phyloP scores from a whole-genome alignment of 139 green algal species.

The Chlorella sp. region DNA sequence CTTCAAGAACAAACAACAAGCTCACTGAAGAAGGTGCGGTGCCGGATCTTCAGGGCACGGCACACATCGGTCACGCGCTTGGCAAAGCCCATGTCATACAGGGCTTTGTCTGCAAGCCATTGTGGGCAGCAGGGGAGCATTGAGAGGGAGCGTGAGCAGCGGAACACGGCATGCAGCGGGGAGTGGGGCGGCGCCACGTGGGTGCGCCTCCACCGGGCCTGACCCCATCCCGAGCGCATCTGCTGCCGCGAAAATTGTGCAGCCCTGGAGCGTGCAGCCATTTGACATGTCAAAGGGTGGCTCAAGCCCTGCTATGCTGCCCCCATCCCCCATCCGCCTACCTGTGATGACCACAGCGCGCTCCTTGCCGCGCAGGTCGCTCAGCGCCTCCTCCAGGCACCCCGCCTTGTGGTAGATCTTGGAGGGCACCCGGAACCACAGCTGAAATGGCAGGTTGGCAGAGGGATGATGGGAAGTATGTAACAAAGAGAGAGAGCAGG shows the following conservation, averaged over 20 bases:
- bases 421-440: slow-evolving; percentile 75
- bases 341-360: slow-evolving; percentile 72
- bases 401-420: slow-evolving; percentile 58
- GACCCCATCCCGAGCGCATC: too few species aligned
- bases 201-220: too few species aligned
- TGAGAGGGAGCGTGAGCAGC: too few species aligned
- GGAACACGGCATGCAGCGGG: too few species aligned
- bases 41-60: slow-evolving; percentile 8
- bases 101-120: slow-evolving; percentile 56
- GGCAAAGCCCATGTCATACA: slow-evolving; percentile 71
- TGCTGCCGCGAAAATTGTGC: too few species aligned
- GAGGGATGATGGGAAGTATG: neutral
- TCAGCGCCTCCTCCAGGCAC: slow-evolving; percentile 64
- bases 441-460: neutral
- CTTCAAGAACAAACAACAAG: neutral
- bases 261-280: too few species aligned
- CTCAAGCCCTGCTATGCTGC: too few species aligned
- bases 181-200: too few species aligned
- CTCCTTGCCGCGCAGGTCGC: slow-evolving; percentile 60
- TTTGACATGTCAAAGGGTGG: too few species aligned
- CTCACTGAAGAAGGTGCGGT: too few species aligned
- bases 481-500: too few species aligned
- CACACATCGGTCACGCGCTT: slow-evolving; percentile 49
- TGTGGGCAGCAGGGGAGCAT: too few species aligned
- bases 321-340: neutral